Percentiles rank a stretch among this genome's conserved stretches.
Conservation (phyloP, 2,329 filamentous ascomycete species). For the Chaetoscypha palmicola region DNA sequence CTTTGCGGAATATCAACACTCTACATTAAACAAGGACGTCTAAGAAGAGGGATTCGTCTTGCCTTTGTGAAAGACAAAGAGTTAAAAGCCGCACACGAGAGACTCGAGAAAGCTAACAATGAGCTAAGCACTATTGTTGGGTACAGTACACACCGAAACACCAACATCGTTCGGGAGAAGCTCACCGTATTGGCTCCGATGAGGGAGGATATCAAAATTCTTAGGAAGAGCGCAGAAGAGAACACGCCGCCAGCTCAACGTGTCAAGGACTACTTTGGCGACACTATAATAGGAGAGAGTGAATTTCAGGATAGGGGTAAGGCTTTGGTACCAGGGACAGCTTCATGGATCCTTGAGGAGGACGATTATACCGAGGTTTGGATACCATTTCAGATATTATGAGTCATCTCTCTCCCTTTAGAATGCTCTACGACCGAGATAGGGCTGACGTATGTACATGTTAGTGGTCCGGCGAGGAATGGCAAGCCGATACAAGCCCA, state of each 20-base stretch:
- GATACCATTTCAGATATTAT: too few relatives aligned
- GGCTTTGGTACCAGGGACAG: background rate
- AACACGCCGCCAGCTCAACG: background rate
- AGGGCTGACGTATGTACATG: too few relatives aligned
- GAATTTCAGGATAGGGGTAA: background rate
- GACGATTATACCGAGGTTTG: background rate
- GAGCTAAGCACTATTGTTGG: background rate
- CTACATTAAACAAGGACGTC: conserved; percentile 2
- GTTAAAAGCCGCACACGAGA: background rate
- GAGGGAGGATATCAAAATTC: background rate
- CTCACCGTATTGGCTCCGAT: background rate
- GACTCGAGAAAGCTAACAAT: background rate
- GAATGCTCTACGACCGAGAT: too few relatives aligned
- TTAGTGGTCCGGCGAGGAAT: background rate
- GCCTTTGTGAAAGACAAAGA: background rate
- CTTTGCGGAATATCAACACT: conserved; percentile 1
- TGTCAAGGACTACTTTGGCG: background rate
- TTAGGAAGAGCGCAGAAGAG: background rate
- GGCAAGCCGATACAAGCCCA: background rate
- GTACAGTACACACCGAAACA: background rate
- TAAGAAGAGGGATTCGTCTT: background rate
- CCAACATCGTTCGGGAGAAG: background rate
- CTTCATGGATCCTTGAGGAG: background rate
- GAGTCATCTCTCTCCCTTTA: background rate
- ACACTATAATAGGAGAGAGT: background rate